Evolutionary conservation across 2,329 filamentous ascomycete genomes (phyloP).

Genomic region (Paraphaeosphaeria minitans): DNA sequence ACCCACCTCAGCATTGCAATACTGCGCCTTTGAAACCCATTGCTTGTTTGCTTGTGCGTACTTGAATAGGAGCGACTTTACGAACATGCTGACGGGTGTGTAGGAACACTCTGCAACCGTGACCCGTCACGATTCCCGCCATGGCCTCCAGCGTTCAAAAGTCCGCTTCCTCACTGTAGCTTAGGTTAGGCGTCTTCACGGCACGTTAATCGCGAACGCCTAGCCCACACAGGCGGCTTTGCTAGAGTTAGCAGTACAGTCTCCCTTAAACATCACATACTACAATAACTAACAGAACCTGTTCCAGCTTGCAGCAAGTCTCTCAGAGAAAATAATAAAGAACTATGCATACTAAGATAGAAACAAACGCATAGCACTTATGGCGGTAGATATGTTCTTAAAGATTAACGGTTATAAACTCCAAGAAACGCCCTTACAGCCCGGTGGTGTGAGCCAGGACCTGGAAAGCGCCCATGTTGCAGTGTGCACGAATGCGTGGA

Average conservation of each 20-base stretch:
- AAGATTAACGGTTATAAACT: conserved; percentile 36
- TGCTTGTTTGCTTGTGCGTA: background rate
- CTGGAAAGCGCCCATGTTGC: conserved; percentile 15
- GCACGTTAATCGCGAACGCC: conserved; percentile 7
- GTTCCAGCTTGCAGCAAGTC: conserved; percentile 34
- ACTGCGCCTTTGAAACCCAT: background rate
- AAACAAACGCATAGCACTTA: conserved; percentile 39
- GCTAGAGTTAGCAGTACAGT: conserved; percentile 33
- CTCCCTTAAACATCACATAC: conserved; percentile 34
- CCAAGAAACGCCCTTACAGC: conserved; percentile 13
- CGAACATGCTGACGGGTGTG: background rate
- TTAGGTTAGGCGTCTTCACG: conserved; percentile 15
- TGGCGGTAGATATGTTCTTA: conserved; percentile 39
- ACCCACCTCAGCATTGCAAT: background rate
- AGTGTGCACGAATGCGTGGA: conserved; percentile 16
- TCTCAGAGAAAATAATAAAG: conserved; percentile 38
- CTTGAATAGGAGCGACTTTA: conserved; percentile 1
- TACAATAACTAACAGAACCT: conserved; percentile 28
- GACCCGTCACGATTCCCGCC: background rate
- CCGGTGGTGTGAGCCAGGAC: background rate
- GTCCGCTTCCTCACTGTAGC: conserved; percentile 4
- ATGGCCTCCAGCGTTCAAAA: conserved; percentile 5
- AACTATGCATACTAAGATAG: conserved; percentile 40
- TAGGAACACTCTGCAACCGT: conserved; percentile 2
- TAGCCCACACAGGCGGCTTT: conserved; percentile 22